Percentiles rank a stretch among this genome's conserved stretches.
Conservation (phyloP, 345 rosid genomes). For the Murraya koenigii region DNA sequence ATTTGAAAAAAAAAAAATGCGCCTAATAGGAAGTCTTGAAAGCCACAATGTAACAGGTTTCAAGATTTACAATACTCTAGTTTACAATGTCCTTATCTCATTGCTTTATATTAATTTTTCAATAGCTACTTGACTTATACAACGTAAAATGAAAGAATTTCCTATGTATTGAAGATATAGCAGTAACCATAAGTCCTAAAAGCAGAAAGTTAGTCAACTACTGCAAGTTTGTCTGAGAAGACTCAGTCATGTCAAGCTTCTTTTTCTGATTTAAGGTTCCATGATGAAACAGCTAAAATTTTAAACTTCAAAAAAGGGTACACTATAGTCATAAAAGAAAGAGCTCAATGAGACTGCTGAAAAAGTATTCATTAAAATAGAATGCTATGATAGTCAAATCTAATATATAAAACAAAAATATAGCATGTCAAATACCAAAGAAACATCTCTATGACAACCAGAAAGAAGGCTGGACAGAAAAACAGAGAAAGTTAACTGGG, state of each 20-base stretch:
- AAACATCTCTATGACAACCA: background rate
- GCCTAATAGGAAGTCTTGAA: background rate
- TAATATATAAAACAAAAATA: background rate
- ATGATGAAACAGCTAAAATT: background rate
- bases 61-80: background rate
- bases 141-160: background rate
- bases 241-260: background rate
- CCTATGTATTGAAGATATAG: background rate
- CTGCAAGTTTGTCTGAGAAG: background rate
- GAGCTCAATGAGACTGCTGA: background rate
- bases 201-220: background rate
- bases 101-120: background rate
- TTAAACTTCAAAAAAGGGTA: background rate
- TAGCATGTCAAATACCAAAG: background rate
- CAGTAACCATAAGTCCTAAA: background rate
- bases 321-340: background rate
- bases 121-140: background rate
- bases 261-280: background rate
- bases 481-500: background rate
- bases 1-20: too few species aligned
- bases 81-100: background rate
- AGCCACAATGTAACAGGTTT: background rate
- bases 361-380: background rate
- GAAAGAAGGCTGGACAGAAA: background rate
- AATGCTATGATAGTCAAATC: background rate